Conservation (phyloP, 768 basidiomycete genomes). For the Phanerochaete carnosa region DNA sequence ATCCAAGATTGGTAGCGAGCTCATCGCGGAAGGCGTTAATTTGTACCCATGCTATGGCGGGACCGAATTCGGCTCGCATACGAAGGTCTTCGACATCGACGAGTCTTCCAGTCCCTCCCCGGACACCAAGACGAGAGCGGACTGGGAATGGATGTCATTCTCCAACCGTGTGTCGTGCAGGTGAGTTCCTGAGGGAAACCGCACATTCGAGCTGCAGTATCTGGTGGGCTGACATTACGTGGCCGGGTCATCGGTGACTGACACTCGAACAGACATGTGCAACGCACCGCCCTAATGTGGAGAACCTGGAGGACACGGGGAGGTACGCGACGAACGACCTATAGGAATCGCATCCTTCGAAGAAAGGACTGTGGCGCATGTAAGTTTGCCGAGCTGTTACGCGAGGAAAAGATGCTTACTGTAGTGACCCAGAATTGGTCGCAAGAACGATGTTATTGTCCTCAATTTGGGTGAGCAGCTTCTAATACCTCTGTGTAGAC, state of each 20-base stretch:
- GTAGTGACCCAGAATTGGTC: slow-evolving; percentile 1
- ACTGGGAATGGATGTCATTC: slow-evolving; percentile 10
- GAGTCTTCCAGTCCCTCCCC: background rate
- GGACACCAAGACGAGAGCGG: slow-evolving; percentile 1
- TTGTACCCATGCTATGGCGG: slow-evolving; percentile 12
- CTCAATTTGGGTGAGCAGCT: slow-evolving; percentile 11
- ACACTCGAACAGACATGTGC: slow-evolving; percentile 4
- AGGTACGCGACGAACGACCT: slow-evolving; percentile 15
- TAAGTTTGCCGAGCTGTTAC: background rate
- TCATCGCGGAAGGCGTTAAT: slow-evolving; percentile 14
- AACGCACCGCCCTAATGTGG: slow-evolving; percentile 9
- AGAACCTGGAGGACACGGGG: slow-evolving; percentile 7
- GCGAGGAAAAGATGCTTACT: background rate
- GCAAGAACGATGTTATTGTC: slow-evolving; percentile 21
- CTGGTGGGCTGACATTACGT: background rate
- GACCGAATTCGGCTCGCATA: slow-evolving; percentile 14
- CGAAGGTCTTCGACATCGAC: background rate
- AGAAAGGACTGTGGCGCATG: slow-evolving; percentile 15
- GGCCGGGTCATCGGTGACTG: no score
- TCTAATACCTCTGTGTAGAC: no score
- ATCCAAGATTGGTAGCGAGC: slow-evolving; percentile 10
- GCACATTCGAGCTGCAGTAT: slow-evolving; percentile 12
- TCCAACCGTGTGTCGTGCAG: background rate
- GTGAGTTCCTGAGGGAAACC: slow-evolving; percentile 14
- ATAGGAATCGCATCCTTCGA: slow-evolving; percentile 12